These are phyloP conservation scores for Juglanconis sp. DNA, from an alignment of 2,329 filamentous ascomycete genomes.

Conservation along the genomic window DNA sequence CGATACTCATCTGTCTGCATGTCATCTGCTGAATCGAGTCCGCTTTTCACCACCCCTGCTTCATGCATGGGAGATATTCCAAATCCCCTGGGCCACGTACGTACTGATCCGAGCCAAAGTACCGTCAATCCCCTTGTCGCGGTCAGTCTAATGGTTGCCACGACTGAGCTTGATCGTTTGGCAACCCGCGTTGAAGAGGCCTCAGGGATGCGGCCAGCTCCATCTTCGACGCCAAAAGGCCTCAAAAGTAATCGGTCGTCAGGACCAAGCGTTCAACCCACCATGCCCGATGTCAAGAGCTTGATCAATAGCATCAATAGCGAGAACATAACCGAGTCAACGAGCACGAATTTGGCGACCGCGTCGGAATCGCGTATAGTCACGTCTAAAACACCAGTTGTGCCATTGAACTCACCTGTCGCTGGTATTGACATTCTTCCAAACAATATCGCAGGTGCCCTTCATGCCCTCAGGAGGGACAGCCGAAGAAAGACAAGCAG, in stretches of 20 bases:
- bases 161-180: not conserved
- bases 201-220: not conserved
- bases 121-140: not conserved
- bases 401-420: not conserved
- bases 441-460: not conserved
- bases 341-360: not conserved
- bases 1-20: not conserved
- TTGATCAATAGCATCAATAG: not conserved
- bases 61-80: not conserved
- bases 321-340: not conserved
- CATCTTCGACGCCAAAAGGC: not conserved
- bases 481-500: constrained; percentile 5
- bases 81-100: not conserved
- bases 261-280: not conserved
- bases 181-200: not conserved
- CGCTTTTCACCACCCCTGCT: not conserved
- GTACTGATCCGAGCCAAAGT: not conserved
- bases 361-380: not conserved
- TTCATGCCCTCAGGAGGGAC: not conserved
- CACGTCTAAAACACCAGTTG: not conserved
- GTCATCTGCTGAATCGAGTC: constrained; percentile 1
- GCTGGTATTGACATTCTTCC: not conserved
- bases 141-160: not conserved
- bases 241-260: not conserved
- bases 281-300: not conserved